Percentiles rank a stretch among this genome's conserved stretches.
phyloP scores from a whole-genome alignment of 352 stramenopile genomes.

The Thraustotheca clavata region DNA sequence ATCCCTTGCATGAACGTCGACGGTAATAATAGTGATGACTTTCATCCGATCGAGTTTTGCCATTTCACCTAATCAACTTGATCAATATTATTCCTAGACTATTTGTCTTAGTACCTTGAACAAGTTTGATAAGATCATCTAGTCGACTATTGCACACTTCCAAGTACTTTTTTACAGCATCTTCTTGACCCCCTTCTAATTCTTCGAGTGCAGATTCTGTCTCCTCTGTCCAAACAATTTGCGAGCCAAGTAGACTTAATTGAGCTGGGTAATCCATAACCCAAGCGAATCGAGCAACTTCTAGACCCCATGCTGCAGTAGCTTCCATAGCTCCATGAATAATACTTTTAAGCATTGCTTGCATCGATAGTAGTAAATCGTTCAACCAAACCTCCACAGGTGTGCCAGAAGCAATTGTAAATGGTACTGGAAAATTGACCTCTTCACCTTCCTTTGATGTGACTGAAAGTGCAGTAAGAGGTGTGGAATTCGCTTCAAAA shows the following conservation, averaged over 20 bases:
- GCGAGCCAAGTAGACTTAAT: conserved; percentile 77
- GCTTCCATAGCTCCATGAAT: conserved; percentile 90
- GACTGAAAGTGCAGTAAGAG: conserved; percentile 17
- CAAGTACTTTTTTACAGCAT: conserved; percentile 93
- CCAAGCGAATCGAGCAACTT: conserved; percentile 74
- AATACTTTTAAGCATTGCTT: conserved; percentile 70
- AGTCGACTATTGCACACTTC: conserved; percentile 86
- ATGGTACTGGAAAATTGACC: conserved; percentile 65
- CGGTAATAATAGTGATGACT: conserved; percentile 96
- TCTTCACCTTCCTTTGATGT: conserved; percentile 92
- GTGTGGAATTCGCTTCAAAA: conserved; percentile 33
- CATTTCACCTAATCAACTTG: conserved; percentile 30
- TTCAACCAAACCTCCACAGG: conserved; percentile 93
- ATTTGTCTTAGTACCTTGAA: conserved; percentile 57
- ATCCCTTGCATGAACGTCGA: conserved; percentile 94
- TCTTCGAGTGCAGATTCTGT: conserved; percentile 88
- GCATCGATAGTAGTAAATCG: conserved; percentile 91
- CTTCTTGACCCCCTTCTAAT: conserved; percentile 91
- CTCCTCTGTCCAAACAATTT: conserved; percentile 93
- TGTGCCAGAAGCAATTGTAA: conserved; percentile 30
- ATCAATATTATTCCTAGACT: background rate
- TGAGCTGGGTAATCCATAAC: conserved; percentile 87
- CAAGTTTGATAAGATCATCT: conserved; percentile 90
- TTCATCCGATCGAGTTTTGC: conserved; percentile 74
- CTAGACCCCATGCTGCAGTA: conserved; percentile 87